A percentile compares a stretch with the other conserved stretches of the same genome.
Conservation (phyloP, 1,284 basidiomycete species). For the Wallemia hederae region DNA sequence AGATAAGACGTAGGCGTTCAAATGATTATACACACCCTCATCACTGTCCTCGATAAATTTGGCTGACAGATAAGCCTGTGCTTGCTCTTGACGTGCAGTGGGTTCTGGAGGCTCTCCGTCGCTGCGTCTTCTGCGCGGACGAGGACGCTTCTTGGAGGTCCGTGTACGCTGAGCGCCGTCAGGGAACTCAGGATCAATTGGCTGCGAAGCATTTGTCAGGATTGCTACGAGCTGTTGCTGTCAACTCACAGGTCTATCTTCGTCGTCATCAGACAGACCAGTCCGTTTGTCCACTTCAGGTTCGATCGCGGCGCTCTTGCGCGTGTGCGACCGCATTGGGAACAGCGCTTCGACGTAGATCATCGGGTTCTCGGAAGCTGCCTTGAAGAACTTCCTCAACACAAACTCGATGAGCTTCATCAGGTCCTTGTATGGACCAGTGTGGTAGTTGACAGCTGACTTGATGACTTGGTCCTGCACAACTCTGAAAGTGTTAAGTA, state of each 20-base stretch:
- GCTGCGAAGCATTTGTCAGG: constrained; percentile 17
- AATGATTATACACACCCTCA: constrained; percentile 19
- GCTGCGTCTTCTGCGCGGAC: constrained; percentile 3
- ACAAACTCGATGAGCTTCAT: constrained; percentile 51
- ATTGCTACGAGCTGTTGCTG: constrained; percentile 22
- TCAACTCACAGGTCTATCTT: constrained; percentile 14
- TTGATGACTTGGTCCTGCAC: not conserved
- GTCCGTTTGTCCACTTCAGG: not conserved
- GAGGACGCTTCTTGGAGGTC: constrained; percentile 16
- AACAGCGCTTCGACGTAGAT: constrained; percentile 56
- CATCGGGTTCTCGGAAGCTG: constrained; percentile 45
- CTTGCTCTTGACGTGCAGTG: constrained; percentile 17
- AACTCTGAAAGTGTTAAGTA: constrained; percentile 40
- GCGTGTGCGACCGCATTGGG: constrained; percentile 16
- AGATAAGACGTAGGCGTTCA: not conserved
- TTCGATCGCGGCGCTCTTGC: constrained; percentile 1
- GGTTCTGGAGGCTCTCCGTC: constrained; percentile 17
- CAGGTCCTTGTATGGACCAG: constrained; percentile 47
- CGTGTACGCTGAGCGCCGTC: constrained; percentile 5
- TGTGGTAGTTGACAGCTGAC: constrained; percentile 42
- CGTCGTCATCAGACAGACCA: not conserved
- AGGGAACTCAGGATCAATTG: constrained; percentile 9
- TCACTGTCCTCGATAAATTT: constrained; percentile 74
- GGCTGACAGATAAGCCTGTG: constrained; percentile 52
- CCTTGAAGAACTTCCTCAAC: constrained; percentile 71